Percentiles rank a stretch among this genome's conserved stretches.
Evolutionary conservation across 352 stramenopile species (phyloP).

Genomic region (Pythium guiyangense): DNA sequence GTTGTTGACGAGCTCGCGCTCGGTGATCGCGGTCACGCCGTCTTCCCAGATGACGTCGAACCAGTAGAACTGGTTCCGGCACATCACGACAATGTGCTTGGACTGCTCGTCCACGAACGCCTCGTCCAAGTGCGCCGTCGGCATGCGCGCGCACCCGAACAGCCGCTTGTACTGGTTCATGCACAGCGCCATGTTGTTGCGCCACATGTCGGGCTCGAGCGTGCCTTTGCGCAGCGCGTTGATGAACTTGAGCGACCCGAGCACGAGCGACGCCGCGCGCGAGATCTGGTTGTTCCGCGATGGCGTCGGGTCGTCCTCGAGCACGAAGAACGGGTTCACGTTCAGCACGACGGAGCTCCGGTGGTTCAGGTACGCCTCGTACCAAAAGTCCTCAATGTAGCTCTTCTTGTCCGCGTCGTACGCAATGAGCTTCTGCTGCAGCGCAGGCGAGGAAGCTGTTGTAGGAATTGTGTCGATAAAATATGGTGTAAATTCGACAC

Average conservation of each 20-base stretch:
- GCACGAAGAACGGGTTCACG: conserved; percentile 95
- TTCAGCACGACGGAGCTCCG: conserved; percentile 93
- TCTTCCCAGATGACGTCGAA: conserved; percentile 93
- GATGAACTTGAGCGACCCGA: too few species aligned
- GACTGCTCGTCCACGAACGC: conserved; percentile 80
- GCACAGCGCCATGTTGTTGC: conserved; percentile 84
- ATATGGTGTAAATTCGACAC: too few species aligned
- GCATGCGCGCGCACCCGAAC: conserved; percentile 87
- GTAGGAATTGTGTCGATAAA: too few species aligned
- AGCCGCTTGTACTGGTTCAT: conserved; percentile 96
- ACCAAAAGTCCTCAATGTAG: conserved; percentile 95
- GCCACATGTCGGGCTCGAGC: conserved; percentile 90
- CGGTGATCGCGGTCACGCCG: conserved; percentile 90
- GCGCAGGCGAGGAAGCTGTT: conserved; percentile 43
- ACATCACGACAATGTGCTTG: conserved; percentile 93
- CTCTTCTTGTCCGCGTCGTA: conserved; percentile 74
- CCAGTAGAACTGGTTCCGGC: conserved; percentile 94
- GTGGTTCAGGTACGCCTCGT: conserved; percentile 93
- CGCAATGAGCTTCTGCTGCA: conserved; percentile 65
- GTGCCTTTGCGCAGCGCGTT: too few species aligned
- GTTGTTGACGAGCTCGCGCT: conserved; percentile 89
- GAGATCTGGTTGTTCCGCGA: conserved; percentile 85
- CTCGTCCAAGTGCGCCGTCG: conserved; percentile 59
- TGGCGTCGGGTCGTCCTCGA: conserved; percentile 89
- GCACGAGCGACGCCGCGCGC: too few species aligned